These are phyloP conservation scores for Aspergillus tanneri DNA, from an alignment of 2,329 filamentous ascomycete species.

Conservation along the genomic window DNA sequence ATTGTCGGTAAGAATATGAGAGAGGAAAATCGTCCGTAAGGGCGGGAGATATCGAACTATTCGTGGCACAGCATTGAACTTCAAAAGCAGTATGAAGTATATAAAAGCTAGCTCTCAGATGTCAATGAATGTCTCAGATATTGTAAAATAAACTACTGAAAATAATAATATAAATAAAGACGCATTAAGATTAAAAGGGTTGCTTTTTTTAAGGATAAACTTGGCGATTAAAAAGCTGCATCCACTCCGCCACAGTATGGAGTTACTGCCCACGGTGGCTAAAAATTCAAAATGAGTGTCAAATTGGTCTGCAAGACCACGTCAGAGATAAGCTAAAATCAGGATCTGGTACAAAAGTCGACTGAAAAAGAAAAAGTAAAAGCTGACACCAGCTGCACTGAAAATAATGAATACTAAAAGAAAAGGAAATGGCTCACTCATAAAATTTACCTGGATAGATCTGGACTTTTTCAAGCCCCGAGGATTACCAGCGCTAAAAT, in stretches of 20 bases:
- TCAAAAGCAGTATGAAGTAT: no score
- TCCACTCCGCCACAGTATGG: constrained; percentile 41
- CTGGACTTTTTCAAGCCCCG: constrained; percentile 25
- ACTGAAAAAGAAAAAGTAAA: constrained; percentile 5
- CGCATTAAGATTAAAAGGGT: not conserved
- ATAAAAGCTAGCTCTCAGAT: no score
- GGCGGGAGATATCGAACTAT: no score
- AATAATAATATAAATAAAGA: constrained; percentile 13
- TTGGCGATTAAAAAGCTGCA: constrained; percentile 25
- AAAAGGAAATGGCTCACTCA: constrained; percentile 5
- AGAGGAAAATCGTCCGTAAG: no score
- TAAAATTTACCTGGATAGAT: constrained; percentile 14
- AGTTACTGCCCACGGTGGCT: constrained; percentile 26
- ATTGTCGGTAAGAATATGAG: no score
- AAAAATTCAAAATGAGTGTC: constrained; percentile 17
- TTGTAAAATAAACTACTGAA: constrained; percentile 9
- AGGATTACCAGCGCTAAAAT: constrained; percentile 19
- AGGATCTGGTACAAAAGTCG: constrained; percentile 1
- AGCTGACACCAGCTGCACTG: constrained; percentile 22
- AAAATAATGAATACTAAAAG: constrained; percentile 12
- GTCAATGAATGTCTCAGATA: no score
- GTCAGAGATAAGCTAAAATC: constrained; percentile 29
- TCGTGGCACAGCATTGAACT: no score
- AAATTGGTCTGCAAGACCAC: constrained; percentile 31
- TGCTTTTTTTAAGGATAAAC: not conserved